A percentile compares a stretch with the other conserved stretches of the same genome.
Conservation (phyloP, 345 rosid genomes). For the Odontarrhena argentea region DNA sequence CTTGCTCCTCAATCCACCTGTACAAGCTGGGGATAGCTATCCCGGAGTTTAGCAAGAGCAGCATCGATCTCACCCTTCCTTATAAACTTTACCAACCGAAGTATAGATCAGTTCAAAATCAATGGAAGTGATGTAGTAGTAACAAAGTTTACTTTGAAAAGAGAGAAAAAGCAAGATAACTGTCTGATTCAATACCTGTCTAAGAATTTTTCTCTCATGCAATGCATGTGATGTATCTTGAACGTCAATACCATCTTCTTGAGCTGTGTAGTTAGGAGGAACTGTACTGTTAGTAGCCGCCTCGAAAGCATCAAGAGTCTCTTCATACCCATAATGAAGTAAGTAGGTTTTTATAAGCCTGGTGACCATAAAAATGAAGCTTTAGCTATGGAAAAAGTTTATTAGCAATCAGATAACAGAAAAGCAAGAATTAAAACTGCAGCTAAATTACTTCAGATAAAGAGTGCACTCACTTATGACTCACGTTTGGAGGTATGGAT, state of each 20-base stretch:
- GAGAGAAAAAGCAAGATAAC: slow-evolving; percentile 4
- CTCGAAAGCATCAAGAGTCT: slow-evolving; percentile 78
- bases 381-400: not conserved
- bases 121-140: not conserved
- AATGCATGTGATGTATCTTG: slow-evolving; percentile 69
- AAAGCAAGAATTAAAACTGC: not conserved
- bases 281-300: slow-evolving; percentile 61
- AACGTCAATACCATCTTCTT: slow-evolving; percentile 62
- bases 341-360: slow-evolving; percentile 85
- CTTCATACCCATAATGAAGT: slow-evolving; percentile 88
- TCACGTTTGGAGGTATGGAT: slow-evolving; percentile 59
- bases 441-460: slow-evolving; percentile 1
- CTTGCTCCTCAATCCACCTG: slow-evolving; percentile 51
- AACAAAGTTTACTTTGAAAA: no score
- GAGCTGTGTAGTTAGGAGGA: slow-evolving; percentile 58
- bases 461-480: slow-evolving; percentile 57
- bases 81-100: slow-evolving; percentile 65
- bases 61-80: slow-evolving; percentile 83
- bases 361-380: slow-evolving; percentile 27
- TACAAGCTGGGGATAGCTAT: slow-evolving; percentile 80
- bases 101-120: slow-evolving; percentile 27
- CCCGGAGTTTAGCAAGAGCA: slow-evolving; percentile 62
- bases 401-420: not conserved
- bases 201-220: slow-evolving; percentile 64
- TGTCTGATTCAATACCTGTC: slow-evolving; percentile 60